Percentiles rank a stretch among this genome's conserved stretches.
phyloP scores from a whole-genome alignment of 2,329 filamentous ascomycete genomes.

The Penicillium occitanis region DNA sequence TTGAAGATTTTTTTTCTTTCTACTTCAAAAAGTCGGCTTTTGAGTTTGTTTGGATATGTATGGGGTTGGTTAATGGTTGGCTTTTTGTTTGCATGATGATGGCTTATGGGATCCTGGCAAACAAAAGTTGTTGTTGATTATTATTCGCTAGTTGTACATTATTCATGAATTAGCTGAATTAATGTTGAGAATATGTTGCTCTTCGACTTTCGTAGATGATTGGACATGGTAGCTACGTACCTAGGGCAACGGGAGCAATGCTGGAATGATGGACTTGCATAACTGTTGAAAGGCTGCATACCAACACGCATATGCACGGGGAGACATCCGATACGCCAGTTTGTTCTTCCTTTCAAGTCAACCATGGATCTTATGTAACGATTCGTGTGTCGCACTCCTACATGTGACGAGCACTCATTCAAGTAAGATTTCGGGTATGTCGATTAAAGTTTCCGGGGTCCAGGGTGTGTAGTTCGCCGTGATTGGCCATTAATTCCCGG shows the following conservation, averaged over 20 bases:
- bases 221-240: neutral
- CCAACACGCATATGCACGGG: neutral
- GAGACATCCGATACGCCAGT: neutral
- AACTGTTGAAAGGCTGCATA: neutral
- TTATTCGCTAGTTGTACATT: neutral
- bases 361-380: neutral
- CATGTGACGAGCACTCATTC: neutral
- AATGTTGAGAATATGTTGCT: neutral
- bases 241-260: constrained; percentile 7
- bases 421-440: neutral
- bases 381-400: neutral
- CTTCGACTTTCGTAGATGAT: neutral
- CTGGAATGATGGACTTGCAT: neutral
- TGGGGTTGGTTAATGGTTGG: neutral
- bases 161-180: constrained; percentile 3
- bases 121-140: constrained; percentile 6
- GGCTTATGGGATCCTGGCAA: constrained; percentile 9
- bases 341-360: too few species aligned
- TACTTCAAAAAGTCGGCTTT: constrained; percentile 2
- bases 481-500: neutral
- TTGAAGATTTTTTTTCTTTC: neutral
- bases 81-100: constrained; percentile 13
- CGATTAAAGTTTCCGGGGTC: neutral
- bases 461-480: neutral
- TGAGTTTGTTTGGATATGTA: neutral